Conservation (phyloP, 768 basidiomycete species). For the Collybia mongolica region DNA sequence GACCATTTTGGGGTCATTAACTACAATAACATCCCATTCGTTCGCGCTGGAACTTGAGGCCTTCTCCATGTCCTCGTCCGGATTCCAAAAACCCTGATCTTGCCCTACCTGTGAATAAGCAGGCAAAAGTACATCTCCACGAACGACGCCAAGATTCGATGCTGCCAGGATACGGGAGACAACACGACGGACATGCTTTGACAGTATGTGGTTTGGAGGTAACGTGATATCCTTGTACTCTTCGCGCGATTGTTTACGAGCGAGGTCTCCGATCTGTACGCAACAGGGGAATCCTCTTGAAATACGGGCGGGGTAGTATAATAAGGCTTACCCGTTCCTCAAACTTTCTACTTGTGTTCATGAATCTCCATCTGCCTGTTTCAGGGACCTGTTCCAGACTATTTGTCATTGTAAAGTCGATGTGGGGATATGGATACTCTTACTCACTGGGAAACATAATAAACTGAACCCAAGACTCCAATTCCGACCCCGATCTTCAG, state of each 20-base stretch:
- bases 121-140: constrained; percentile 20
- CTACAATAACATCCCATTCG: constrained; percentile 75
- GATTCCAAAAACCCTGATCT: constrained; percentile 30
- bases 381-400: constrained; percentile 86
- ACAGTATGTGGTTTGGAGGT: constrained; percentile 63
- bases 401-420: not conserved
- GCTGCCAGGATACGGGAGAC: constrained; percentile 67
- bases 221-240: constrained; percentile 58
- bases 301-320: not conserved
- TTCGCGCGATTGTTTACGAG: constrained; percentile 40
- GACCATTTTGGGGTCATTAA: constrained; percentile 64
- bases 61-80: constrained; percentile 27
- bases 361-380: constrained; percentile 87
- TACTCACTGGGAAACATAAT: constrained; percentile 33
- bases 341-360: constrained; percentile 61
- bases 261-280: constrained; percentile 39
- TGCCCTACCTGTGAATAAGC: constrained; percentile 11
- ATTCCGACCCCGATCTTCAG: constrained; percentile 3
- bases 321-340: constrained; percentile 50
- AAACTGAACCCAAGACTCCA: constrained; percentile 17
- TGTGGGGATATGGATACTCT: not conserved
- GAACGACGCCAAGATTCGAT: constrained; percentile 68
- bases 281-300: not conserved
- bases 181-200: constrained; percentile 67
- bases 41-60: constrained; percentile 17